Evolutionary conservation across 1,284 basidiomycete species (phyloP).

Genomic region (Phellopilus nigrolimitatus): DNA sequence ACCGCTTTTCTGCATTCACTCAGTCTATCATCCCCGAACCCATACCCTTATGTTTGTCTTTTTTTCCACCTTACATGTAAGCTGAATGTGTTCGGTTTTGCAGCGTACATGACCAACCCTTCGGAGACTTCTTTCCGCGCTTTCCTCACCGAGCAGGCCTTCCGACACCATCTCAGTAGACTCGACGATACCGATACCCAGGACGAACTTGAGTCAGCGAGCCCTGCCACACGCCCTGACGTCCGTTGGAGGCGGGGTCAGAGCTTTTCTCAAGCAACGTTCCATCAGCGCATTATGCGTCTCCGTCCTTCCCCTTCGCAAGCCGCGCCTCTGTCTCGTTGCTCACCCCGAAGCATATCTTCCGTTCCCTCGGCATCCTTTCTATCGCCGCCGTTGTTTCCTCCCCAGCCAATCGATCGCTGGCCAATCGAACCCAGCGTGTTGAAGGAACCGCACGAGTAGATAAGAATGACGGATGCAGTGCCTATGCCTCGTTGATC

Average conservation of each 20-base stretch:
- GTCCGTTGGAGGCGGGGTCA: conserved; percentile 23
- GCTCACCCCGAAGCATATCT: conserved; percentile 87
- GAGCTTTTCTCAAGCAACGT: conserved; percentile 34
- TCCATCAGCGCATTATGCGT: conserved; percentile 27
- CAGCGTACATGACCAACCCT: conserved; percentile 93
- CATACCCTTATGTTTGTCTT: no score
- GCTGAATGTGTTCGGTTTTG: conserved; percentile 22
- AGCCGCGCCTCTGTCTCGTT: conserved; percentile 89
- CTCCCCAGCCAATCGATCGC: conserved; percentile 31
- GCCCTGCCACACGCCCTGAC: conserved; percentile 2
- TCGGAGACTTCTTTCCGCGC: conserved; percentile 88
- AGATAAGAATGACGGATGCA: conserved; percentile 27
- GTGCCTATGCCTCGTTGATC: conserved; percentile 45
- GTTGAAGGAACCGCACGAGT: conserved; percentile 18
- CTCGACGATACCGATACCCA: conserved; percentile 64
- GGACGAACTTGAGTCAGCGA: conserved; percentile 30
- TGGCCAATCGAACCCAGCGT: conserved; percentile 25
- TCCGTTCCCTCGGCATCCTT: conserved; percentile 80
- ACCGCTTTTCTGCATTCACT: conserved; percentile 19
- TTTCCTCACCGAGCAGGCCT: conserved; percentile 93
- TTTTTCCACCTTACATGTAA: no score
- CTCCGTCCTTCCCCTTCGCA: conserved; percentile 76
- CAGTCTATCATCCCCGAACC: no score
- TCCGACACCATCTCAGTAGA: conserved; percentile 87
- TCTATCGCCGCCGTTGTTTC: conserved; percentile 76